Evolutionary conservation across 768 basidiomycete genomes (phyloP).

Genomic region (Kwoniella sp.): DNA sequence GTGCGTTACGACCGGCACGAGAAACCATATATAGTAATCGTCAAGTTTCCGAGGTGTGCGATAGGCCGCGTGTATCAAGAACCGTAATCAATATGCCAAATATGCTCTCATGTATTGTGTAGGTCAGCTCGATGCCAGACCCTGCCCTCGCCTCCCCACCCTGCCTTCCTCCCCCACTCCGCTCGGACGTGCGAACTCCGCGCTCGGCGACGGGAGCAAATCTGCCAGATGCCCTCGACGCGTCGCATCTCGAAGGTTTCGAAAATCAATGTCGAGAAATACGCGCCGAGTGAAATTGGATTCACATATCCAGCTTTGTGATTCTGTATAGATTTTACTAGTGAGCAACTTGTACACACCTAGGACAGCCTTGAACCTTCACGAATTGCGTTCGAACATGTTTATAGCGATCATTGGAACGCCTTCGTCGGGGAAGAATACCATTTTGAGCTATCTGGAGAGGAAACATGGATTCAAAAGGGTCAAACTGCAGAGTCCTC

Average conservation of each 20-base stretch:
- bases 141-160: neutral
- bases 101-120: neutral
- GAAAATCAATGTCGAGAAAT: slow-evolving; percentile 1
- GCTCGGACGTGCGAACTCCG: too few species aligned
- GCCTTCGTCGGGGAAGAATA: slow-evolving; percentile 56
- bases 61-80: too few species aligned
- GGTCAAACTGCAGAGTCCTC: slow-evolving; percentile 41
- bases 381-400: too few species aligned
- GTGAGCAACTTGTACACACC: too few species aligned
- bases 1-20: too few species aligned
- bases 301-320: too few species aligned
- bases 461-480: slow-evolving; percentile 50
- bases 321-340: too few species aligned
- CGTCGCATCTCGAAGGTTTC: neutral
- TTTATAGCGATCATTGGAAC: slow-evolving; percentile 58
- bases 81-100: neutral
- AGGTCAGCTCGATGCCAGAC: neutral
- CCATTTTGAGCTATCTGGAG: slow-evolving; percentile 55
- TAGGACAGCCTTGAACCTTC: too few species aligned
- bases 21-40: too few species aligned
- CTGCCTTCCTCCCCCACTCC: too few species aligned
- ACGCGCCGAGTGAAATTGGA: too few species aligned
- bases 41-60: too few species aligned
- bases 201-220: neutral
- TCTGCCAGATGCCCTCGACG: neutral